Evolutionary conservation across 805 yeast species (phyloP), one percentile per base, ranked within the genome.

Genomic region (Cyberlindnera meyerae): DNA sequence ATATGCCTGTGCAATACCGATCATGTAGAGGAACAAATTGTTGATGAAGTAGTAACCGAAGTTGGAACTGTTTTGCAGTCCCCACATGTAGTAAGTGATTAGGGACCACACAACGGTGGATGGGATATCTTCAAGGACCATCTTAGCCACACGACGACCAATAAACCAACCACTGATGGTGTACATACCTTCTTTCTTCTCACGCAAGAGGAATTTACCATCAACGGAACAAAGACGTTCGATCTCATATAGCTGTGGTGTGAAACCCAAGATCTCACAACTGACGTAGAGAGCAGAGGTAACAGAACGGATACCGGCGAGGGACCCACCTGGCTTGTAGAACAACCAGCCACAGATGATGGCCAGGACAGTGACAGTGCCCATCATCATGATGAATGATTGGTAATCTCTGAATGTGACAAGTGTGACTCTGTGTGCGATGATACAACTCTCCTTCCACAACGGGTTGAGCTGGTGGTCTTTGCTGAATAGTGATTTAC

Each of bases 11-110:
- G 77, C 63, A 63, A 80, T 71, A 9, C 81, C 70, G 33, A 69
- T 66, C 44, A 77, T 60, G 39, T 77, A 79, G 14, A 69, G 70
- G 20, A 85, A 47, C n/a, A 85, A 53, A 8, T 68, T 64, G 6
- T 75, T 69, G 4, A 78, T 69, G 55, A 81, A 81, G 57, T 70
- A 86, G 2, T 75, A 66, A 44, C 80, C 82, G 51, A 81, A 86
- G 7, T 63, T 61, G 15, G 49, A 45, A 32, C 67, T 67, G 0
- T 66, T 57, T 24, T 83, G 57, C 27, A 86, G 62, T 0, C 94
- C 95, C 63, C 75, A 73, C 90, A 86, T 79, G 60, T 79, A 86
- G 52, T 79, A 87, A 0, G 86, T 72, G 14, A 82, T 72, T 0
- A 70, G 47, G 1, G 85, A 68, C 57, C 73, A 84, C 0, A 77